Evolutionary conservation across 768 basidiomycete species (phyloP).

Genomic region (Cytidiella melzeri): DNA sequence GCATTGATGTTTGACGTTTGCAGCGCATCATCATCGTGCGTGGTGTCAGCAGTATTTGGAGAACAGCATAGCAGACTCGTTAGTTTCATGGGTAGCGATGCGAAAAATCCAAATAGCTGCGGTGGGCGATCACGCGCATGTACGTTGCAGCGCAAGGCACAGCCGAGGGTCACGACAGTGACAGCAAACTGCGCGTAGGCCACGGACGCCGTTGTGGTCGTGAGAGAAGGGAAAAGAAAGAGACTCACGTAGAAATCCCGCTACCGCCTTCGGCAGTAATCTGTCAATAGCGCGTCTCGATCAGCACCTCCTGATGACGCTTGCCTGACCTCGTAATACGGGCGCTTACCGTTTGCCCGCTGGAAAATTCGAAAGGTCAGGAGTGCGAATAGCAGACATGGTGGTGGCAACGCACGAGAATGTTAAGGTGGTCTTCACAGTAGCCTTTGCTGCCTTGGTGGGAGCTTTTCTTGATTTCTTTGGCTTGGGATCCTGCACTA

Average conservation of each 20-base stretch:
- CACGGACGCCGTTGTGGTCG: not conserved
- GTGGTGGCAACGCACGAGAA: constrained; percentile 1
- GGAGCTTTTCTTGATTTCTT: constrained; percentile 19
- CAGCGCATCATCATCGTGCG: constrained; percentile 6
- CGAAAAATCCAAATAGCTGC: not conserved
- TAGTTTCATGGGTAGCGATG: constrained; percentile 49
- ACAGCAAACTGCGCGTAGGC: not conserved
- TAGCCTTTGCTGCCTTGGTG: constrained; percentile 37
- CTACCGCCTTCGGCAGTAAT: constrained; percentile 1
- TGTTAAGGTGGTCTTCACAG: no score
- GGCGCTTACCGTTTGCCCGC: constrained; percentile 11
- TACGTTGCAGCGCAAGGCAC: not conserved
- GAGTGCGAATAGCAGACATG: constrained; percentile 1
- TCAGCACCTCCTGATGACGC: not conserved
- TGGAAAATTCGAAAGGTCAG: constrained; percentile 6
- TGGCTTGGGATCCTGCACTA: constrained; percentile 5
- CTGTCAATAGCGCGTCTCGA: constrained; percentile 1
- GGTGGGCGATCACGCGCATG: not conserved
- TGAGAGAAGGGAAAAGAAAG: not conserved
- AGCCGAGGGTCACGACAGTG: not conserved
- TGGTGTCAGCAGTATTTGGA: constrained; percentile 44
- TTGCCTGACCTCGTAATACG: not conserved
- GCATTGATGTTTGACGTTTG: constrained; percentile 30
- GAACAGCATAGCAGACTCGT: constrained; percentile 57
- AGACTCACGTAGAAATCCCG: constrained; percentile 4